phyloP scores from a whole-genome alignment of 768 basidiomycete species.

The Chalciporus sphaerocephalus region DNA sequence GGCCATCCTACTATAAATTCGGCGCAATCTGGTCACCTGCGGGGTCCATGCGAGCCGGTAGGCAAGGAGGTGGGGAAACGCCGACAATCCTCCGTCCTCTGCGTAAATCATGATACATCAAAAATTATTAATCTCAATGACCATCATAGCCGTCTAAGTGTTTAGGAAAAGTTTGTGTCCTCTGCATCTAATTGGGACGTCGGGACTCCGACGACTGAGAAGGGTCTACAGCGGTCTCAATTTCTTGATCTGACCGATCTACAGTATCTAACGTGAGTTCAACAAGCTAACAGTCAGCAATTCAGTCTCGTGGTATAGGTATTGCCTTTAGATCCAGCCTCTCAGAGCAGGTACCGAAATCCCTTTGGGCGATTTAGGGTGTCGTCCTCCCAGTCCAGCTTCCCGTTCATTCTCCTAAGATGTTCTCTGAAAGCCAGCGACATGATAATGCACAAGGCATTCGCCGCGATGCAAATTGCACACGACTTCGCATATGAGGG shows the following conservation, averaged over 20 bases:
- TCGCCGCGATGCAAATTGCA: conserved; percentile 64
- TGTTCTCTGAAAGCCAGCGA: conserved; percentile 47
- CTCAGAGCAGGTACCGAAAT: conserved; percentile 46
- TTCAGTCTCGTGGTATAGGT: background rate
- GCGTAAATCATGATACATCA: background rate
- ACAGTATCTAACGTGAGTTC: too few species aligned
- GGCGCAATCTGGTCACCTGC: conserved; percentile 2
- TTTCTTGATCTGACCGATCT: background rate
- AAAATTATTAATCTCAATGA: background rate
- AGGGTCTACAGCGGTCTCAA: background rate
- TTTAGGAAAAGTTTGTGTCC: too few species aligned
- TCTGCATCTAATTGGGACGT: too few species aligned
- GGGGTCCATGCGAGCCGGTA: background rate
- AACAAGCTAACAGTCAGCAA: too few species aligned
- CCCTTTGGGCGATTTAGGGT: conserved; percentile 33
- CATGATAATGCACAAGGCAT: conserved; percentile 46
- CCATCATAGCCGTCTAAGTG: background rate
- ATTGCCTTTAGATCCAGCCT: background rate
- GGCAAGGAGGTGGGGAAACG: background rate
- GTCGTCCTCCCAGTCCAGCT: conserved; percentile 38
- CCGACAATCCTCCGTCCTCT: conserved; percentile 14
- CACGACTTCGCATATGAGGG: conserved; percentile 68
- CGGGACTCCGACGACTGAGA: too few species aligned
- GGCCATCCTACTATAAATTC: conserved; percentile 7
- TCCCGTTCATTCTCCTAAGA: conserved; percentile 38